Conservation (phyloP, 345 rosid genomes). For the Firmiana major region DNA sequence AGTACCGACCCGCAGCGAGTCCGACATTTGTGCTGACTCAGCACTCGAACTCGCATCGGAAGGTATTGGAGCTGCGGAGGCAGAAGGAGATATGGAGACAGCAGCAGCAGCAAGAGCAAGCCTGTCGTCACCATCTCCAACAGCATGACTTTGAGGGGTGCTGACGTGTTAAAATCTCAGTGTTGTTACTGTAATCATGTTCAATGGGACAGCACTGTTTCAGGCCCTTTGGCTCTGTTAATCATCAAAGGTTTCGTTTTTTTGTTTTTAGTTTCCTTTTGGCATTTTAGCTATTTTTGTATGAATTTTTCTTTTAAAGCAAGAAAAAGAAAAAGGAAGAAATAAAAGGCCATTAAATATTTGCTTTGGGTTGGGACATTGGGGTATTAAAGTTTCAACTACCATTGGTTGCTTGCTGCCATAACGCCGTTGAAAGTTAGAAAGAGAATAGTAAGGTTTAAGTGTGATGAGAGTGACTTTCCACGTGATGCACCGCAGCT, state of each 20-base stretch:
- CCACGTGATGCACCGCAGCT: constrained; percentile 23
- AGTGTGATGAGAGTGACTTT: constrained; percentile 9
- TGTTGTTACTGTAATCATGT: constrained; percentile 3
- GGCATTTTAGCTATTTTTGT: neutral
- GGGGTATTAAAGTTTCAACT: constrained; percentile 9
- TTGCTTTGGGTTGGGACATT: neutral
- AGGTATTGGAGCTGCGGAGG: constrained; percentile 76
- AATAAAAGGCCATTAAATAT: neutral
- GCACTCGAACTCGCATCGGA: constrained; percentile 83
- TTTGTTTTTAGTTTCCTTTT: neutral
- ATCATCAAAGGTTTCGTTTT: neutral
- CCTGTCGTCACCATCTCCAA: constrained; percentile 38
- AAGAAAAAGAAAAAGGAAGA: neutral
- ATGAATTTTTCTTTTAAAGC: neutral
- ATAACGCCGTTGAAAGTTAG: constrained; percentile 3
- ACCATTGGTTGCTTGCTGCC: neutral
- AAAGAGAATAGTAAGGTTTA: neutral
- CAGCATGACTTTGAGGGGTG: constrained; percentile 40
- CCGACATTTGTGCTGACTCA: constrained; percentile 73
- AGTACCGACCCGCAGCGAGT: constrained; percentile 78
- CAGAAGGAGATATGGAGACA: constrained; percentile 51
- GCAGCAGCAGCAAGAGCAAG: constrained; percentile 26
- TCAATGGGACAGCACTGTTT: neutral
- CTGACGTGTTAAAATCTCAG: constrained; percentile 26
- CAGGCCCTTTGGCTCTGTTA: neutral